Evolutionary conservation across 805 yeast species (phyloP).

Genomic region (Ogataea wickerhamii): DNA sequence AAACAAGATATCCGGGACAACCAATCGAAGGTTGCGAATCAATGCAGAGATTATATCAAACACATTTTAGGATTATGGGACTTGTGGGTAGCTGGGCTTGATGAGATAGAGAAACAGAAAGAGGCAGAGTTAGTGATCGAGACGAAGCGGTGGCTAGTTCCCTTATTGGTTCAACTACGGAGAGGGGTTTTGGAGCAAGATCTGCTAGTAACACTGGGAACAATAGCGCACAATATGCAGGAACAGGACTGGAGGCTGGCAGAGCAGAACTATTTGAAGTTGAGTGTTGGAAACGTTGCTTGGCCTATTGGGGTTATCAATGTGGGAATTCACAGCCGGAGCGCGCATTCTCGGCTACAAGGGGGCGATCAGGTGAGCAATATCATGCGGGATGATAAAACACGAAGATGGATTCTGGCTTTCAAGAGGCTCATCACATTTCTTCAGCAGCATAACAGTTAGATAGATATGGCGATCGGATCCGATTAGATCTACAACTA

Average conservation of each 20-base stretch:
- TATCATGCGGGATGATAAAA: constrained; percentile 73
- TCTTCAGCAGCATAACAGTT: too few relatives aligned
- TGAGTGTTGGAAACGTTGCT: constrained; percentile 83
- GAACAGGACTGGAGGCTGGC: constrained; percentile 47
- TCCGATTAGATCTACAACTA: too few relatives aligned
- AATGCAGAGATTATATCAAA: constrained; percentile 47
- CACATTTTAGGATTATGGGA: constrained; percentile 41
- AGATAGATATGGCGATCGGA: too few relatives aligned
- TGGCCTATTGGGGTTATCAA: constrained; percentile 88
- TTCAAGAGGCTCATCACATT: constrained; percentile 71
- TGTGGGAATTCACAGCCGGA: constrained; percentile 76
- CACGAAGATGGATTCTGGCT: constrained; percentile 73
- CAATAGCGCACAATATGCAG: constrained; percentile 62
- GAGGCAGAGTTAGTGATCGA: constrained; percentile 34
- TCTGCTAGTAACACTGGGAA: constrained; percentile 51
- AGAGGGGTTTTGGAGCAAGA: constrained; percentile 36
- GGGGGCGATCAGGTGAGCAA: constrained; percentile 47
- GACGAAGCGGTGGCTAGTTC: constrained; percentile 47
- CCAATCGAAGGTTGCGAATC: constrained; percentile 32
- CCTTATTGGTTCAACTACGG: constrained; percentile 53
- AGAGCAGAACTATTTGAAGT: constrained; percentile 63
- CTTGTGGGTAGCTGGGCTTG: constrained; percentile 6
- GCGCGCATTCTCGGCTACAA: constrained; percentile 55
- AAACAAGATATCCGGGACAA: constrained; percentile 35
- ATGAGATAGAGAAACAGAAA: constrained; percentile 13